A percentile compares a stretch with the other conserved stretches of the same genome.
These are phyloP conservation scores for Solanum raphanifolium DNA, from an alignment of 257 asterid genomes.

Conservation along the genomic window DNA sequence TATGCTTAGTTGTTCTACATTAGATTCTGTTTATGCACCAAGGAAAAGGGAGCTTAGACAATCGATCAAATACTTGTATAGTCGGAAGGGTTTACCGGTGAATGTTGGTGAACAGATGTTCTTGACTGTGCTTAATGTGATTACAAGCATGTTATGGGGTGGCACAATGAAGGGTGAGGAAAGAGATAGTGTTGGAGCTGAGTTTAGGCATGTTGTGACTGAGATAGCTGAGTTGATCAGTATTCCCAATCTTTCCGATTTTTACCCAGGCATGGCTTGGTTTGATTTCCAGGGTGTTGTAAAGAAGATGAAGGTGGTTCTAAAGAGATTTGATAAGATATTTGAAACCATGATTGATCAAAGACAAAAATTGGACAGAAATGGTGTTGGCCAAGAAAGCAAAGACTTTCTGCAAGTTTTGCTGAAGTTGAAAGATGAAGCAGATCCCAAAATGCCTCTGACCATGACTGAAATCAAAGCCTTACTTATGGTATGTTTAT, in stretches of 20 bases:
- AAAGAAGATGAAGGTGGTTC: neutral
- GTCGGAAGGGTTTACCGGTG: slow-evolving; percentile 23
- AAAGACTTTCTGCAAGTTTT: slow-evolving; percentile 60
- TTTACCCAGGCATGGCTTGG: neutral
- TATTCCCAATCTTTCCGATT: neutral
- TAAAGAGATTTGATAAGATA: neutral
- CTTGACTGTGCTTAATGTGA: slow-evolving; percentile 54
- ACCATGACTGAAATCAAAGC: slow-evolving; percentile 59
- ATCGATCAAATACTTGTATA: slow-evolving; percentile 21
- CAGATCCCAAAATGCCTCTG: slow-evolving; percentile 37
- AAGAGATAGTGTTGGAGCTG: slow-evolving; percentile 39
- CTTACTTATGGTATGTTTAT: slow-evolving; percentile 57
- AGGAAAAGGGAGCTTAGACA: slow-evolving; percentile 41
- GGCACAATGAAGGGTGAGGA: slow-evolving; percentile 50
- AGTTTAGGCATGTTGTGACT: slow-evolving; percentile 42
- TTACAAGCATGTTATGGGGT: slow-evolving; percentile 77
- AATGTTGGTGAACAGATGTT: slow-evolving; percentile 61
- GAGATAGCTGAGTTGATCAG: slow-evolving; percentile 31
- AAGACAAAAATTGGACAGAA: neutral
- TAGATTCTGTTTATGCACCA: slow-evolving; percentile 41
- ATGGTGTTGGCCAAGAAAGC: neutral
- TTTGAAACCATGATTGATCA: neutral
- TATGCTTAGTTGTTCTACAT: slow-evolving; percentile 35
- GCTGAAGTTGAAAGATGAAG: slow-evolving; percentile 39
- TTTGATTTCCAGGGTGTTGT: neutral